Base-by-base conservation (phyloP, 495 filamentous ascomycete genomes). In the Aspergillus nidulans region DNA sequence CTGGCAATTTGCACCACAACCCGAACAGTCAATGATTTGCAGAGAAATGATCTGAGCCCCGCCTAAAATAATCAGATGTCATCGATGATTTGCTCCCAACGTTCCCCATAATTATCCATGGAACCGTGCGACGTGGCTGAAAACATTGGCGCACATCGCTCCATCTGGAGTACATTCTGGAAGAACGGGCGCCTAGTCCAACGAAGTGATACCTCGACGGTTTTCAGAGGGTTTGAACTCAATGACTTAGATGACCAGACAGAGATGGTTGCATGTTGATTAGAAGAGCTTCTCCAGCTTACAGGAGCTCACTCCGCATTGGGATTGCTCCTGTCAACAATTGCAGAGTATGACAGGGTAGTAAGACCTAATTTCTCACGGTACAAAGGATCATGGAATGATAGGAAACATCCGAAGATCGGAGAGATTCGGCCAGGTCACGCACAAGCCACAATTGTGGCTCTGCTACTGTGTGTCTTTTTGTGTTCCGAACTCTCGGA, bases 1-100 rank as follows among this genome's bases (percentile, higher is more conserved):
- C 49, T 41, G 49, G 24, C 36, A 49, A 45, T 21, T 40, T 40
- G 5, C 44, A 52, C 52, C 43, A 57, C 54, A 55, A 65, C 57
- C 52, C 45, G 53, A 49, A 51, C 57, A 55, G 63, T 52, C 48
- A 58, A 62, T 65, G 63, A 65, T 65, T 60, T 65, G 63, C 63
- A 58, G 56, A 36, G 45, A 57, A 55, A 42, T 48, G 50, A 57
- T 58, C 47, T 52, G 53, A 43, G 61, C 36, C 38, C 61, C 61
- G 55, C 61, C 56, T 19, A 28, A 43, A 49, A 45, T 39, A 38
- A 52, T 40, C 24, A 25, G 28, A 24, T 36, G 42, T 45, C 24
- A 25, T 25, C 42, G 21, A 10, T 52, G 51, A 60, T 60, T 61
- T 50, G 55, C 48, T 49, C 41, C 49, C 38, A n/a, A 39, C 40